phyloP scores from a whole-genome alignment of 1,139 yeast genomes.

The Hyphopichia khmerensis region DNA sequence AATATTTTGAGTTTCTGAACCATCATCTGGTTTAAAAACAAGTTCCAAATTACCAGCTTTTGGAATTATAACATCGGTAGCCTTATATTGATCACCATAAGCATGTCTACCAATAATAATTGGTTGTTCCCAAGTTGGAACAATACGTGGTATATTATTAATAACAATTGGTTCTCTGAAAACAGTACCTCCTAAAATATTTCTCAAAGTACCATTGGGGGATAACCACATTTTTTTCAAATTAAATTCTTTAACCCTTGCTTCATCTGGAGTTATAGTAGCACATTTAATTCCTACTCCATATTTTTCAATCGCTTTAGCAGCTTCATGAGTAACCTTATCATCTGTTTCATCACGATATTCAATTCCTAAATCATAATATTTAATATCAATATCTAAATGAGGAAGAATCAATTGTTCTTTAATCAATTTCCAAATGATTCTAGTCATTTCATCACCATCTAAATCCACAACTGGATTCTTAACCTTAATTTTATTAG shows the following conservation, averaged over 20 bases:
- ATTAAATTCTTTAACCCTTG: slow-evolving; percentile 83
- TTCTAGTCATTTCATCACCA: slow-evolving; percentile 95
- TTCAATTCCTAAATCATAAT: slow-evolving; percentile 86
- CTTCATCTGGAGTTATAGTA: slow-evolving; percentile 98
- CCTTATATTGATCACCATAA: slow-evolving; percentile 94
- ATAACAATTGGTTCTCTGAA: slow-evolving; percentile 96
- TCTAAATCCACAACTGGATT: slow-evolving; percentile 94
- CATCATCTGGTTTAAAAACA: slow-evolving; percentile 76
- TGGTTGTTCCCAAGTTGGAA: slow-evolving; percentile 93
- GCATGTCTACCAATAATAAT: slow-evolving; percentile 97
- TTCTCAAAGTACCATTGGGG: slow-evolving; percentile 95
- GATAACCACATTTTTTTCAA: slow-evolving; percentile 97
- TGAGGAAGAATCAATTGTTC: slow-evolving; percentile 81
- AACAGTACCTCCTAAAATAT: slow-evolving; percentile 92
- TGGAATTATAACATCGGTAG: slow-evolving; percentile 79
- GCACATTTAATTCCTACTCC: slow-evolving; percentile 97
- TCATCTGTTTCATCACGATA: slow-evolving; percentile 87
- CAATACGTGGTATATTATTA: slow-evolving; percentile 82
- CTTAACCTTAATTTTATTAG: slow-evolving; percentile 68
- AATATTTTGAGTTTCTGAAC: slow-evolving; percentile 51
- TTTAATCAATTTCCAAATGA: slow-evolving; percentile 86
- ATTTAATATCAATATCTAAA: slow-evolving; percentile 83
- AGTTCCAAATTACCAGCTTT: slow-evolving; percentile 78
- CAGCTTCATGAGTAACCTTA: slow-evolving; percentile 85
- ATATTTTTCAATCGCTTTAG: slow-evolving; percentile 82